phyloP scores from a whole-genome alignment of 2,329 filamentous ascomycete genomes.

The Beauveria sp. region DNA sequence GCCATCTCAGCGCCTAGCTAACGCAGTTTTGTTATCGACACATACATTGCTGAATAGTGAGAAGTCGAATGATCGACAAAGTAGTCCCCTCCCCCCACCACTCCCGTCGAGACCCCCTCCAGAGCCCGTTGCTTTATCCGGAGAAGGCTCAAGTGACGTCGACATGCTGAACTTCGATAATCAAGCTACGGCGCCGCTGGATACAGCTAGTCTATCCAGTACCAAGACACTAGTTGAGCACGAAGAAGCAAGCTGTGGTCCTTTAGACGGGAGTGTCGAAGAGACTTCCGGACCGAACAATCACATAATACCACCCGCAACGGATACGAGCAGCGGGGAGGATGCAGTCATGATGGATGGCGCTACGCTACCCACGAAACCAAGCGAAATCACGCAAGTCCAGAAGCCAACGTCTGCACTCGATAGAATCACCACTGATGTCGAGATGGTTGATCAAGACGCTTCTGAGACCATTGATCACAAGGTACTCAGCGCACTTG shows the following conservation, averaged over 20 bases:
- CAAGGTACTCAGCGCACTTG: conserved; percentile 37
- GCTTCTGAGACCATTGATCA: conserved; percentile 35
- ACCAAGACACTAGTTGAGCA: conserved; percentile 45
- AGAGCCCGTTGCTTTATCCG: conserved; percentile 24
- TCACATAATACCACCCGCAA: conserved; percentile 15
- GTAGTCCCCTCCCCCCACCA: conserved; percentile 34
- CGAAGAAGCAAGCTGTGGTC: conserved; percentile 28
- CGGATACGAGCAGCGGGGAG: conserved; percentile 1
- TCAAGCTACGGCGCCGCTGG: conserved; percentile 22
- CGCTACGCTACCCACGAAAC: background rate
- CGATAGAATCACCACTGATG: conserved; percentile 15
- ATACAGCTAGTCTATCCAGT: conserved; percentile 40
- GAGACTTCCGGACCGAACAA: conserved; percentile 11
- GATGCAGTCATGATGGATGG: conserved; percentile 19
- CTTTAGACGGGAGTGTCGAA: conserved; percentile 28
- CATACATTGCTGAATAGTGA: conserved; percentile 29
- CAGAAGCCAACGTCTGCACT: background rate
- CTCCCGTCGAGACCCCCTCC: conserved; percentile 42
- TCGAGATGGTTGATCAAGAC: conserved; percentile 24
- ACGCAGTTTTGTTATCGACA: conserved; percentile 62
- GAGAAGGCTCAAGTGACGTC: conserved; percentile 20
- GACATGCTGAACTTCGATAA: conserved; percentile 28
- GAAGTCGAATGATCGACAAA: conserved; percentile 18
- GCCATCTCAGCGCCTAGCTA: conserved; percentile 70
- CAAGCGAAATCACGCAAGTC: conserved; percentile 1